phyloP scores from a whole-genome alignment of 1,284 basidiomycete genomes.

The Clitocybe nebularis region DNA sequence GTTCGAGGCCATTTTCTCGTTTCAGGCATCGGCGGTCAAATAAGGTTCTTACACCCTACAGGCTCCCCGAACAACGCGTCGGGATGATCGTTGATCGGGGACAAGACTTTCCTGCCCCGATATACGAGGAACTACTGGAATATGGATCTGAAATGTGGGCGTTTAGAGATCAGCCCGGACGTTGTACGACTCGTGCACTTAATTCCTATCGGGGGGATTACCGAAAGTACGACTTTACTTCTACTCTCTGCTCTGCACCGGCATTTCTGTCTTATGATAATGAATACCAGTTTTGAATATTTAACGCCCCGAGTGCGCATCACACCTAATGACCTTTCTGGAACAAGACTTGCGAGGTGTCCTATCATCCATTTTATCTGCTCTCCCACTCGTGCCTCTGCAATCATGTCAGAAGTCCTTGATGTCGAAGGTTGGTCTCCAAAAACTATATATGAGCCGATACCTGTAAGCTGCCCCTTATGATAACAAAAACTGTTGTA shows the following conservation, averaged over 20 bases:
- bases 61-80: slow-evolving; percentile 59
- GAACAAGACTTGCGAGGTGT: slow-evolving; percentile 51
- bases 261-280: background rate
- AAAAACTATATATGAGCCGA: slow-evolving; percentile 78
- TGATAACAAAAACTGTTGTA: background rate
- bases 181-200: slow-evolving; percentile 68
- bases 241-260: background rate
- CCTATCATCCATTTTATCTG: slow-evolving; percentile 83
- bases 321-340: slow-evolving; percentile 63
- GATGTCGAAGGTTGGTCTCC: slow-evolving; percentile 57
- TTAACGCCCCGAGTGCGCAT: slow-evolving; percentile 72
- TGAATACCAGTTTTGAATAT: slow-evolving; percentile 83
- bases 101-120: slow-evolving; percentile 64
- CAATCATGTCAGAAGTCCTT: slow-evolving; percentile 64
- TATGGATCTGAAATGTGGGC: slow-evolving; percentile 82
- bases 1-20: no score
- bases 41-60: no score
- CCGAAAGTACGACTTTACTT: slow-evolving; percentile 47
- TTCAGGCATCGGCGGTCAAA: no score
- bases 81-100: slow-evolving; percentile 88
- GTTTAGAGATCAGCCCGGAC: slow-evolving; percentile 58
- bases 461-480: slow-evolving; percentile 54
- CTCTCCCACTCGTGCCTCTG: slow-evolving; percentile 67
- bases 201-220: slow-evolving; percentile 76
- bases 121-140: slow-evolving; percentile 53